Evolutionary conservation across 2,329 filamentous ascomycete genomes (phyloP).

Genomic region (Chrysoporthe puriensis): DNA sequence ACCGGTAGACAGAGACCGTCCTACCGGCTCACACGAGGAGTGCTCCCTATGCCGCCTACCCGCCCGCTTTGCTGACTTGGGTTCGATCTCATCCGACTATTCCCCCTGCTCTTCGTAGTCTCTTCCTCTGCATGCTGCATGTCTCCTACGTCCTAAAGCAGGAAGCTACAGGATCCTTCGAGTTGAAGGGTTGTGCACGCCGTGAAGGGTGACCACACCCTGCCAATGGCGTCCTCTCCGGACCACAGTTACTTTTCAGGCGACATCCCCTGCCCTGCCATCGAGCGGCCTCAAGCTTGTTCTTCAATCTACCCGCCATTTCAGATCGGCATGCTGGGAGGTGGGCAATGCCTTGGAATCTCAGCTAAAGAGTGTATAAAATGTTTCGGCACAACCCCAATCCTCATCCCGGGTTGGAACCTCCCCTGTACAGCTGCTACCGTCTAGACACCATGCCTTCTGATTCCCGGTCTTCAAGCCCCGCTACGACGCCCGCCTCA

Average conservation of each 20-base stretch:
- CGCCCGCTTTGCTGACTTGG: background rate
- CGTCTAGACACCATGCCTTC: slow-evolving; percentile 26
- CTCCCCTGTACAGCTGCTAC: slow-evolving; percentile 26
- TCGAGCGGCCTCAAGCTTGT: background rate
- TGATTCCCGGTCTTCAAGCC: slow-evolving; percentile 25
- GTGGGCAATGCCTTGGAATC: slow-evolving; percentile 9
- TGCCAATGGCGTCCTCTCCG: slow-evolving; percentile 11
- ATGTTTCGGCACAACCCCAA: slow-evolving; percentile 22
- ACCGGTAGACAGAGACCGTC: background rate
- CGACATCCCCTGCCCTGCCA: background rate
- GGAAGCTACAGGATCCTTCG: slow-evolving; percentile 14
- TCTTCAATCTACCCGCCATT: background rate
- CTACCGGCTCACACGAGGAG: background rate
- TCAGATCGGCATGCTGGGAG: slow-evolving; percentile 5
- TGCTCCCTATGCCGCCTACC: slow-evolving; percentile 9
- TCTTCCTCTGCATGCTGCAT: background rate
- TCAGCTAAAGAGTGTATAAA: slow-evolving; percentile 14
- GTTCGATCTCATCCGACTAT: background rate
- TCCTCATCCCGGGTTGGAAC: slow-evolving; percentile 9
- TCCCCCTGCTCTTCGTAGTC: background rate
- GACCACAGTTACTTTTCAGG: slow-evolving; percentile 13
- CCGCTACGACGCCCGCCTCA: slow-evolving; percentile 13
- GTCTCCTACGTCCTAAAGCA: slow-evolving; percentile 1
- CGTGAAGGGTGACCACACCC: slow-evolving; percentile 14
- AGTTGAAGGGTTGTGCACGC: slow-evolving; percentile 5